Evolutionary conservation across 73 alveolate genomes (phyloP).

Genomic region (Paramecium biaurelia): DNA sequence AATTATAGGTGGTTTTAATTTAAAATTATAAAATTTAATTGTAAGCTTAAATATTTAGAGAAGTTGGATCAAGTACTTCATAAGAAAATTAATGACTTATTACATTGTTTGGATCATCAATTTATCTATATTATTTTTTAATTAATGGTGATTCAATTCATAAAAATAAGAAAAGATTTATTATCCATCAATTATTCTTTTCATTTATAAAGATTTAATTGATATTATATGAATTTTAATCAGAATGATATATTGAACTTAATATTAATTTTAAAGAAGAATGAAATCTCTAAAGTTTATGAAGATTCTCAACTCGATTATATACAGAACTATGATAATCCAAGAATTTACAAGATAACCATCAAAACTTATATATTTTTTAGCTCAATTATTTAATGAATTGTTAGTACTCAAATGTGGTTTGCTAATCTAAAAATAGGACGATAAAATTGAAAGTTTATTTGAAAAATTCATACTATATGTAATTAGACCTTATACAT

Average conservation of each 20-base stretch:
- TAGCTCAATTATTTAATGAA: background rate
- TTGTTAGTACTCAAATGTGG: background rate
- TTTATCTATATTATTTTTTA: background rate
- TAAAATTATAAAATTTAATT: background rate
- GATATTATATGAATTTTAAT: background rate
- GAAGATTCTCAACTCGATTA: background rate
- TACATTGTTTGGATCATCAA: background rate
- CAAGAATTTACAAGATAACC: background rate
- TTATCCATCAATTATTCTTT: background rate
- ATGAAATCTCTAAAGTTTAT: background rate
- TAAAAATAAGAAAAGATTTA: background rate
- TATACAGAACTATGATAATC: background rate
- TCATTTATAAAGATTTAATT: background rate
- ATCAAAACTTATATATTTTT: background rate
- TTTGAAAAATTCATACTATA: background rate
- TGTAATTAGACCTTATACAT: background rate
- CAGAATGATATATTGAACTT: background rate
- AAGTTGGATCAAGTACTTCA: background rate
- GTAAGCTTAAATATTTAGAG: background rate
- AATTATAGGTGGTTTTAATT: background rate
- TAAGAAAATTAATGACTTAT: background rate
- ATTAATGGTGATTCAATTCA: background rate
- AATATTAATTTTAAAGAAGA: background rate
- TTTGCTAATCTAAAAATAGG: background rate
- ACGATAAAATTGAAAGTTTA: background rate